These are phyloP conservation scores for Paxillus rubicundulus DNA, from an alignment of 768 basidiomycete genomes.

Conservation along the genomic window DNA sequence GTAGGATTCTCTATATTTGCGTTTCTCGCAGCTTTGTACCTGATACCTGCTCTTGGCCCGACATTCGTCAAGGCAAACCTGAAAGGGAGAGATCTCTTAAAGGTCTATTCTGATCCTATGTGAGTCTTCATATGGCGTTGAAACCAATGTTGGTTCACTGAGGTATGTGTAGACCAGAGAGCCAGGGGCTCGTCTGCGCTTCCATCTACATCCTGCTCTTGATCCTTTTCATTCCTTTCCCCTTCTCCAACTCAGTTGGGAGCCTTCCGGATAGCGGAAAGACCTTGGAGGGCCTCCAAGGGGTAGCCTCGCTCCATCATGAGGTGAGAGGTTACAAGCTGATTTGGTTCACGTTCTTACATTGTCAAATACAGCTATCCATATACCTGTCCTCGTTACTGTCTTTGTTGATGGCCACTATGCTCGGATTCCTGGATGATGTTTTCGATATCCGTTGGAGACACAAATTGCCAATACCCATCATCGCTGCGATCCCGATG, in stretches of 20 bases:
- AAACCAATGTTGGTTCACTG: background rate
- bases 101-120: slow-evolving; percentile 73
- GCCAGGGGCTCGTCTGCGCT: slow-evolving; percentile 88
- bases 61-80: slow-evolving; percentile 80
- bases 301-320: slow-evolving; percentile 64
- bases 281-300: slow-evolving; percentile 43
- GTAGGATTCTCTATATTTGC: slow-evolving; percentile 84
- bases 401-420: slow-evolving; percentile 87
- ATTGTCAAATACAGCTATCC: slow-evolving; percentile 55
- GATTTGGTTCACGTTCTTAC: background rate
- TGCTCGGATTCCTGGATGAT: slow-evolving; percentile 96
- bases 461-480: slow-evolving; percentile 94
- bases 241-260: slow-evolving; percentile 74
- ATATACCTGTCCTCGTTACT: slow-evolving; percentile 91
- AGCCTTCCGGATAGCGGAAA: slow-evolving; percentile 42
- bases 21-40: slow-evolving; percentile 68
- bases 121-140: slow-evolving; percentile 33
- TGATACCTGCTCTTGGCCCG: slow-evolving; percentile 81
- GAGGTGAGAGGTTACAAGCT: slow-evolving; percentile 49
- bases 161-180: slow-evolving; percentile 73
- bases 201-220: slow-evolving; percentile 83
- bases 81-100: slow-evolving; percentile 84
- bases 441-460: slow-evolving; percentile 98
- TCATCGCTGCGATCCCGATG: slow-evolving; percentile 92
- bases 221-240: slow-evolving; percentile 93